Evolutionary conservation across 1,284 basidiomycete genomes (phyloP).

Genomic region (Melampsora americana): DNA sequence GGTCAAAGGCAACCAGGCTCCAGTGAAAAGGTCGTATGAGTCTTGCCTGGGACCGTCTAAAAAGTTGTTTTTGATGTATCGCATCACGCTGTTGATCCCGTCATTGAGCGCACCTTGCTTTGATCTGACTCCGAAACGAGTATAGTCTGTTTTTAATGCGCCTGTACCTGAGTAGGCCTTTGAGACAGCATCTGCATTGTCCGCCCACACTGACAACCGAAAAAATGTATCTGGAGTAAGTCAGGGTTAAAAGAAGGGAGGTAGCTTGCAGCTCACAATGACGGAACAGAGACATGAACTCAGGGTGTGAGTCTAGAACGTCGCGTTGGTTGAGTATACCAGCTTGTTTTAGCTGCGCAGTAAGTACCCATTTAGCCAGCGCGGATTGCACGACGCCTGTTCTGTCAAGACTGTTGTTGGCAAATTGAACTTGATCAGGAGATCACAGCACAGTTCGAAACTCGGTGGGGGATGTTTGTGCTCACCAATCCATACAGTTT

Average conservation of each 20-base stretch:
- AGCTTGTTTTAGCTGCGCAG: conserved; percentile 69
- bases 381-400: conserved; percentile 84
- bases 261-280: conserved; percentile 65
- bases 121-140: conserved; percentile 71
- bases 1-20: conserved; percentile 63
- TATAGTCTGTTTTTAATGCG: conserved; percentile 95
- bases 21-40: conserved; percentile 89
- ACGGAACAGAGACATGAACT: conserved; percentile 77
- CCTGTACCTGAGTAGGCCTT: conserved; percentile 91
- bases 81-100: conserved; percentile 76
- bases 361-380: conserved; percentile 68
- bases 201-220: conserved; percentile 79
- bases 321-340: conserved; percentile 70
- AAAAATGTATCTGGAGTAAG: not conserved
- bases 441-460: not conserved
- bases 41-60: conserved; percentile 91
- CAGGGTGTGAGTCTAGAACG: conserved; percentile 71
- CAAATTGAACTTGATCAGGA: conserved; percentile 45
- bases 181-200: conserved; percentile 89
- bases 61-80: conserved; percentile 96
- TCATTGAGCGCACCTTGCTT: conserved; percentile 76
- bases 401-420: conserved; percentile 91
- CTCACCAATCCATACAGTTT: conserved; percentile 64
- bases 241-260: conserved; percentile 14
- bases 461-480: not conserved